Conservation (phyloP, 2,329 filamentous ascomycete species). For the Nectriaceae sp. region DNA sequence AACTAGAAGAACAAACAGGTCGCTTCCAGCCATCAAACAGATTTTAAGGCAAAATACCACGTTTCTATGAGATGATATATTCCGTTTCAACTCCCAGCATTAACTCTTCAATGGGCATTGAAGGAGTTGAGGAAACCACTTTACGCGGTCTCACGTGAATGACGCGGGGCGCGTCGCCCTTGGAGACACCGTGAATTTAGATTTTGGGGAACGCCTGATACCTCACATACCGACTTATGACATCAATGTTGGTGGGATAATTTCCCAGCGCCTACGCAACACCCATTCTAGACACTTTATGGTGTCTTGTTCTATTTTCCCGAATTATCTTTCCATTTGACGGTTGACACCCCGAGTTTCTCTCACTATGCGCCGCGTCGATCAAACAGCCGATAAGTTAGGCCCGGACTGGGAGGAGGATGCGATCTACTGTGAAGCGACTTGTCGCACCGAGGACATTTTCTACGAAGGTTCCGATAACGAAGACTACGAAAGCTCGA, state of each 20-base stretch:
- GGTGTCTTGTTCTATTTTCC: too few species aligned
- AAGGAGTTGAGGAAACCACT: conserved; percentile 29
- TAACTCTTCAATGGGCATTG: too few species aligned
- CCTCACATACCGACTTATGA: conserved; percentile 6
- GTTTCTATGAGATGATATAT: too few species aligned
- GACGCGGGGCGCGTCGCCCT: conserved; percentile 31
- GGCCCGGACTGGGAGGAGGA: conserved; percentile 30
- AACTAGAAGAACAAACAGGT: too few species aligned
- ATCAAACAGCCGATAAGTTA: conserved; percentile 13
- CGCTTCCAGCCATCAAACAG: too few species aligned
- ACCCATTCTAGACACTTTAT: too few species aligned
- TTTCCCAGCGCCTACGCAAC: neutral
- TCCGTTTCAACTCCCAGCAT: too few species aligned
- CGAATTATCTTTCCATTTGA: too few species aligned
- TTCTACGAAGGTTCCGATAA: conserved; percentile 60
- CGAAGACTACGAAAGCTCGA: conserved; percentile 50
- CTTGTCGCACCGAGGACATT: conserved; percentile 45
- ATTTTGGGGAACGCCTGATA: conserved; percentile 2
- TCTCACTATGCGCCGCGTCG: conserved; percentile 16
- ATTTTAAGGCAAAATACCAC: too few species aligned
- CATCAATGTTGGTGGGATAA: conserved; percentile 10
- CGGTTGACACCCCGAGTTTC: conserved; percentile 1
- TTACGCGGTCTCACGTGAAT: conserved; percentile 40
- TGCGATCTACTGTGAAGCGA: conserved; percentile 49
- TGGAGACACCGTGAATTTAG: conserved; percentile 23